Evolutionary conservation across 345 rosid species (phyloP), one percentile per base, ranked within the genome.

Genomic region (Camelina neglecta): DNA sequence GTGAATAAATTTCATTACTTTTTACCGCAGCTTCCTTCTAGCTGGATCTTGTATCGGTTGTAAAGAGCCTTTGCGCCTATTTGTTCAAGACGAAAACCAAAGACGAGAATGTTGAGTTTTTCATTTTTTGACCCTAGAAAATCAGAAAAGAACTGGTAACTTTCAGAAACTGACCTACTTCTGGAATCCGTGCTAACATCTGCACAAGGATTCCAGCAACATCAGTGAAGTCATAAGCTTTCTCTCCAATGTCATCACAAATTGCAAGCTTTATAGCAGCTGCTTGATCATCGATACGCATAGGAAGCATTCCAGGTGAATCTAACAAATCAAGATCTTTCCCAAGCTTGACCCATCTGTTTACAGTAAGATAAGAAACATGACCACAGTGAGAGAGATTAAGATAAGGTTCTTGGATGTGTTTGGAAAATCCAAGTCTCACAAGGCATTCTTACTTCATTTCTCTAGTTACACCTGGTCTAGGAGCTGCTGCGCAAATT

Each of bases 241-340:
- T 86, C 84, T 94, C 98, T 69, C 98, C 97, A 76, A 90, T 92
- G 86, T 94, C 97, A 83, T 94, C 97, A 60, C 96, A 92, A 3
- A 94, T 90, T 13, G 96, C 98, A 69, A 94, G 97, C 84, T 94
- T 94, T 83, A 94, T 89, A 31, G 98, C 97, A 69, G 95, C 86
- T 20, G 89, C 50, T 85, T 94, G 98, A 81, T 92, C 97, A 75
- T 86, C 90, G 29, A 92, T 90, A 74, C 93, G 86, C 98, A 90
- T 90, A 56, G 98, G 98, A 45, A 94, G 45, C 79, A 90, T 86
- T 71, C 97, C 97, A 13, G 96, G 98, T 67, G 98, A 94, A 70
- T 94, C 97, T 48, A 94, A 81, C 70, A 94, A 82, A 81, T 87
- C 97, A 39, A 92, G 96, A 74, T 89, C 96, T 71, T 89, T 88